Conservation (phyloP, 805 yeast genomes). For the Debaryomyces hansenii region DNA sequence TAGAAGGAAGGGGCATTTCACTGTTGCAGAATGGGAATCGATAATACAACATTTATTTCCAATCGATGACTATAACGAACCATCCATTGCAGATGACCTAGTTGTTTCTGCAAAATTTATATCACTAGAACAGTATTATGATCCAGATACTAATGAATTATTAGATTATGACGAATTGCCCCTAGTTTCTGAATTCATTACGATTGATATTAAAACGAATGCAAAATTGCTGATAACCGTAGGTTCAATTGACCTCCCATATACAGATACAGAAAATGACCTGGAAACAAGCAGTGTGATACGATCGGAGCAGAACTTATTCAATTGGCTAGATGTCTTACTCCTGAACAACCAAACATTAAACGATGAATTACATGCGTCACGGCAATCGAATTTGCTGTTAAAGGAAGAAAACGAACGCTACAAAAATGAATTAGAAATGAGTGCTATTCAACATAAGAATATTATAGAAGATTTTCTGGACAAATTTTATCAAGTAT, state of each 20-base stretch:
- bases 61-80: background rate
- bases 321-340: constrained; percentile 26
- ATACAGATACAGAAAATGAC: constrained; percentile 14
- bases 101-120: constrained; percentile 18
- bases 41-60: constrained; percentile 21
- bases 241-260: constrained; percentile 18
- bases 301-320: constrained; percentile 18
- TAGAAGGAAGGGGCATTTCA: constrained; percentile 8
- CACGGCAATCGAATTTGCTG: background rate
- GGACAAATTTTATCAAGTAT: constrained; percentile 23
- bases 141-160: constrained; percentile 21
- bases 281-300: background rate
- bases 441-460: constrained; percentile 14
- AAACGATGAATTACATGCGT: constrained; percentile 1
- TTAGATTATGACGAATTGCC: constrained; percentile 21
- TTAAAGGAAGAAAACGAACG: constrained; percentile 5
- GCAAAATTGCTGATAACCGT: constrained; percentile 25
- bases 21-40: constrained; percentile 17
- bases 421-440: constrained; percentile 9
- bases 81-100: constrained; percentile 6
- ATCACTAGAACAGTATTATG: constrained; percentile 21
- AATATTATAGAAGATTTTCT: constrained; percentile 23
- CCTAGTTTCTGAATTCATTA: constrained; percentile 13
- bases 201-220: constrained; percentile 20
- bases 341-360: constrained; percentile 12